These are phyloP conservation scores for Alternaria ventricosa DNA, from an alignment of 2,329 filamentous ascomycete genomes.

Conservation along the genomic window DNA sequence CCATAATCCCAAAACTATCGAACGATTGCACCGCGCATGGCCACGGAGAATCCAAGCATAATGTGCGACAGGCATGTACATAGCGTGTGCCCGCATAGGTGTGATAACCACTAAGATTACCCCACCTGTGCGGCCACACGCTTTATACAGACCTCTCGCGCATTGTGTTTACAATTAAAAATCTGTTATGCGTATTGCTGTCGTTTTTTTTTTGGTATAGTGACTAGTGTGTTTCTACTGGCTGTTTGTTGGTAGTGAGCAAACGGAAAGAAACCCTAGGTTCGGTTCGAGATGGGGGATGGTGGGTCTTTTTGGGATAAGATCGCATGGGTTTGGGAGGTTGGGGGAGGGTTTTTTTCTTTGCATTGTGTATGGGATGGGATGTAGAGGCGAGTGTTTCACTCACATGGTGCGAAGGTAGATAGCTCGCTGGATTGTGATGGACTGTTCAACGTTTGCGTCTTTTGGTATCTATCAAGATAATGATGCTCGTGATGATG, in stretches of 20 bases:
- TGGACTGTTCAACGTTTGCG: neutral
- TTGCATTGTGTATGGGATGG: neutral
- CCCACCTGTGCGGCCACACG: neutral
- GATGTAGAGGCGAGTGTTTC: neutral
- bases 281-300: neutral
- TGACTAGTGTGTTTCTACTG: too few species aligned
- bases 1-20: rapidly evolving
- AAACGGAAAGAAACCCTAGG: neutral
- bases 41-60: neutral
- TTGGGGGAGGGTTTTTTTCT: neutral
- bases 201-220: neutral
- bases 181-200: neutral
- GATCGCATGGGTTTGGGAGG: neutral
- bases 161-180: neutral
- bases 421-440: neutral
- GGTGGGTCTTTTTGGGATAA: neutral
- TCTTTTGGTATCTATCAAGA: neutral
- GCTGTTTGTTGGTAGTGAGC: neutral
- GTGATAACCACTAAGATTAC: neutral
- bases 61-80: neutral
- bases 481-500: neutral
- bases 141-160: neutral
- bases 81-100: neutral
- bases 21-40: neutral
- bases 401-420: neutral